Percentiles rank a stretch among this genome's conserved stretches.
These are phyloP conservation scores for Aleurites moluccanus DNA, from an alignment of 441 rosid genomes.

Conservation along the genomic window DNA sequence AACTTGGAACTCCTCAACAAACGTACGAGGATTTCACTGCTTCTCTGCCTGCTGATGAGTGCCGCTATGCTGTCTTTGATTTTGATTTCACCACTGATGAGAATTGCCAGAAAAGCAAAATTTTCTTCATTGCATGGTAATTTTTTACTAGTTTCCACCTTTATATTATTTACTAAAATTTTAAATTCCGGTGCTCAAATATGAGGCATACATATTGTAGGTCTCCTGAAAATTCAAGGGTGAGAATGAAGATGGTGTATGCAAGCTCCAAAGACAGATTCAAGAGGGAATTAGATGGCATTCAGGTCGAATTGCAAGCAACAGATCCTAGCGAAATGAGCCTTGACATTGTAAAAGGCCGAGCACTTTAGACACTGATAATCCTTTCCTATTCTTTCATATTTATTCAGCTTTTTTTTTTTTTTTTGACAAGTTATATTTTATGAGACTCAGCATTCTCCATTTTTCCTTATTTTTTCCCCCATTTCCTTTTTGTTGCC, in stretches of 20 bases:
- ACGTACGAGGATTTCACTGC: conserved; percentile 59
- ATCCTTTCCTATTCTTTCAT: background rate
- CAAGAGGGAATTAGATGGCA: conserved; percentile 77
- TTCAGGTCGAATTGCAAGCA: conserved; percentile 81
- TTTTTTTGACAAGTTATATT: background rate
- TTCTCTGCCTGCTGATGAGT: conserved; percentile 61
- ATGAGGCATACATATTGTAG: conserved; percentile 25
- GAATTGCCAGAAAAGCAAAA: conserved; percentile 82
- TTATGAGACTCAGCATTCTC: background rate
- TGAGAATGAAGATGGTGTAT: conserved; percentile 74
- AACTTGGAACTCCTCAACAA: conserved; percentile 51
- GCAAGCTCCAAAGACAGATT: conserved; percentile 82
- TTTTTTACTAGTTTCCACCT: background rate
- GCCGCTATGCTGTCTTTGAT: conserved; percentile 75
- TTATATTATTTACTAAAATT: background rate
- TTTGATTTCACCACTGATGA: conserved; percentile 71
- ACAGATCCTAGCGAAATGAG: conserved; percentile 81
- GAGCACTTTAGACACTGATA: conserved; percentile 38
- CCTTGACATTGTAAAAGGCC: conserved; percentile 58
- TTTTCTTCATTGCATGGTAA: conserved; percentile 77
- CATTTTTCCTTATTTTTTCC: background rate
- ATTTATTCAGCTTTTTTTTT: background rate
- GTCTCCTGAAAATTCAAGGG: conserved; percentile 68
- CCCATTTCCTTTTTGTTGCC: background rate
- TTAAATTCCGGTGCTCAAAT: background rate